Percentiles rank a stretch among this genome's conserved stretches.
Conservation (phyloP, 73 alveolate genomes). For the Paramecium tetraurelia region DNA sequence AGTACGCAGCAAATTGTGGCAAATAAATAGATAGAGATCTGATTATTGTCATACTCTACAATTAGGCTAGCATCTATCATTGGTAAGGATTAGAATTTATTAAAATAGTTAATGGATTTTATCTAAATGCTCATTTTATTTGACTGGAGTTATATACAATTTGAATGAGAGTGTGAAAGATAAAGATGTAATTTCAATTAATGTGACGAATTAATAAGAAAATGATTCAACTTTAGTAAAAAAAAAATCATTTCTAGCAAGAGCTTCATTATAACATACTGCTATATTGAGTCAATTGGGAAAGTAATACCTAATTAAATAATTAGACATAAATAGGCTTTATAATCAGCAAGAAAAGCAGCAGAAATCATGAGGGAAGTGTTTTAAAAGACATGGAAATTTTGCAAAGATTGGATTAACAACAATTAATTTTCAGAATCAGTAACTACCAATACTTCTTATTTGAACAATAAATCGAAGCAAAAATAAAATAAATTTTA, state of each 20-base stretch:
- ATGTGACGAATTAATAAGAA: neutral
- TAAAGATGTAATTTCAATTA: neutral
- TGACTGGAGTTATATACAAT: slow-evolving; percentile 51
- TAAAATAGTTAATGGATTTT: slow-evolving; percentile 29
- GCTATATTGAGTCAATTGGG: neutral
- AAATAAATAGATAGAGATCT: slow-evolving; percentile 27
- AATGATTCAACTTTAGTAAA: neutral
- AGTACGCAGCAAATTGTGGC: slow-evolving; percentile 55
- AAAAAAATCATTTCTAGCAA: neutral
- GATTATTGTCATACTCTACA: slow-evolving; percentile 26
- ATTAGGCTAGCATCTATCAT: slow-evolving; percentile 28
- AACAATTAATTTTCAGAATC: neutral
- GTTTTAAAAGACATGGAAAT: neutral
- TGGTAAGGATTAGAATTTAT: neutral
- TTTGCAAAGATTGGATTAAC: neutral
- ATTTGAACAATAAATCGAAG: neutral
- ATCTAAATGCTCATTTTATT: slow-evolving; percentile 38
- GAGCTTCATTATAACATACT: neutral
- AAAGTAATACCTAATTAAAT: neutral
- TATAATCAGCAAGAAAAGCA: neutral
- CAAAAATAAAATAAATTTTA: neutral
- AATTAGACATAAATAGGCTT: neutral
- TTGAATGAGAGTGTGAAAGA: neutral
- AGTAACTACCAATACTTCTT: neutral
- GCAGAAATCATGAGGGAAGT: neutral